A percentile compares a stretch with the other conserved stretches of the same genome.
Conservation (phyloP, 1,284 basidiomycete genomes). For the Apiotrichum montevideense region DNA sequence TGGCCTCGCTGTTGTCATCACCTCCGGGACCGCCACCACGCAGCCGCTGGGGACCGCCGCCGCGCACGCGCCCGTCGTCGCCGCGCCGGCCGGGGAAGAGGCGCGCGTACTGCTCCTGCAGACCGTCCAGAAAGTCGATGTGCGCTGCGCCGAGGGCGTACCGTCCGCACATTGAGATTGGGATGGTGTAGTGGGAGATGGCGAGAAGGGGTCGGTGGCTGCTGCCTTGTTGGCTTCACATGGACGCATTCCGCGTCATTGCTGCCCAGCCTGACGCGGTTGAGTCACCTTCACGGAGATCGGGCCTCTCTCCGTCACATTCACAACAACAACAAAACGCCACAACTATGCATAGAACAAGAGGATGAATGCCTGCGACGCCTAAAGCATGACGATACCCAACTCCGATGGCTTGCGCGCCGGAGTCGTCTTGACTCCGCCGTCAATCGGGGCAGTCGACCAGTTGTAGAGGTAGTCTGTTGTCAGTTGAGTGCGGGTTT, state of each 20-base stretch:
- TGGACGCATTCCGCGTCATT: too few relatives aligned
- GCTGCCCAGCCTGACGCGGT: too few relatives aligned
- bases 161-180: slow-evolving; percentile 32
- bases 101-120: slow-evolving; percentile 14
- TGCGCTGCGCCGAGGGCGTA: slow-evolving; percentile 37
- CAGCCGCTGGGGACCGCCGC: slow-evolving; percentile 5
- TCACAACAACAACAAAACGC: too few relatives aligned
- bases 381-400: slow-evolving; percentile 47
- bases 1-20: background rate
- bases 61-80: slow-evolving; percentile 3
- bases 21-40: slow-evolving; percentile 11
- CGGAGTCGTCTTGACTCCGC: slow-evolving; percentile 44
- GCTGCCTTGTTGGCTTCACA: too few relatives aligned
- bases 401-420: slow-evolving; percentile 37
- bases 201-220: too few relatives aligned
- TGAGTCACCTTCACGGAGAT: too few relatives aligned
- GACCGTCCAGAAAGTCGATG: slow-evolving; percentile 13
- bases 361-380: too few relatives aligned
- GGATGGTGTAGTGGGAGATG: background rate
- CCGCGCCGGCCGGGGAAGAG: slow-evolving; percentile 7
- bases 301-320: too few relatives aligned
- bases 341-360: too few relatives aligned
- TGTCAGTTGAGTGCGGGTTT: background rate
- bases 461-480: slow-evolving; percentile 83
- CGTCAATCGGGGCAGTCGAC: slow-evolving; percentile 71